These are phyloP conservation scores for Quercus mongolica DNA, from an alignment of 306 rosid species.

Conservation along the genomic window DNA sequence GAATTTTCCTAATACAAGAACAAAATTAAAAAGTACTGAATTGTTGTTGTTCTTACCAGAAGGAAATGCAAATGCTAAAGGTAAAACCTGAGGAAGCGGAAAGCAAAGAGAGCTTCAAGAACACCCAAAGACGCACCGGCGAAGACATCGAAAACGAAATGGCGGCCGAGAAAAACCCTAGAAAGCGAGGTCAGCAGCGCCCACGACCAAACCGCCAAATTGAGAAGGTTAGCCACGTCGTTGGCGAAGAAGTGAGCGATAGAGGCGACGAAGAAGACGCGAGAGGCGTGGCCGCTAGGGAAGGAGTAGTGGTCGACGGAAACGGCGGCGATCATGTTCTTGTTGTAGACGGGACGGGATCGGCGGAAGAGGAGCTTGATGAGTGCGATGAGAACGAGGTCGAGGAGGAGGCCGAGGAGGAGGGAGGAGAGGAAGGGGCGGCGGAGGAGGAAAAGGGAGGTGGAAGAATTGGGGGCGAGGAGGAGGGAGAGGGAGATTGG, in stretches of 20 bases:
- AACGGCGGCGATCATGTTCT: constrained; percentile 50
- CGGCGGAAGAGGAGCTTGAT: constrained; percentile 54
- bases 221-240: constrained; percentile 20
- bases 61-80: background rate
- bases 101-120: constrained; percentile 34
- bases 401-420: constrained; percentile 61
- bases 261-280: constrained; percentile 65
- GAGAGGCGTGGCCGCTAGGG: constrained; percentile 77
- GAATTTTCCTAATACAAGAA: background rate
- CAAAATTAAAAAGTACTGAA: background rate
- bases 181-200: constrained; percentile 33
- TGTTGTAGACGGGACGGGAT: constrained; percentile 62
- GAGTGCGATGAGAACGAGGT: constrained; percentile 51
- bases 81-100: constrained; percentile 31
- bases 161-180: constrained; percentile 46
- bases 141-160: constrained; percentile 36
- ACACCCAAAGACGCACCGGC: constrained; percentile 39
- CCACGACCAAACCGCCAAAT: constrained; percentile 32
- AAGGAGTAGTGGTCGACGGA: constrained; percentile 66
- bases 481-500: constrained; percentile 50
- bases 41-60: constrained; percentile 5
- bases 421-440: constrained; percentile 46
- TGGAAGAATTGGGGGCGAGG: constrained; percentile 26
- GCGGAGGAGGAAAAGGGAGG: constrained; percentile 24
- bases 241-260: constrained; percentile 38